Conservation (phyloP, 306 rosid genomes). For the Acacia confusa region DNA sequence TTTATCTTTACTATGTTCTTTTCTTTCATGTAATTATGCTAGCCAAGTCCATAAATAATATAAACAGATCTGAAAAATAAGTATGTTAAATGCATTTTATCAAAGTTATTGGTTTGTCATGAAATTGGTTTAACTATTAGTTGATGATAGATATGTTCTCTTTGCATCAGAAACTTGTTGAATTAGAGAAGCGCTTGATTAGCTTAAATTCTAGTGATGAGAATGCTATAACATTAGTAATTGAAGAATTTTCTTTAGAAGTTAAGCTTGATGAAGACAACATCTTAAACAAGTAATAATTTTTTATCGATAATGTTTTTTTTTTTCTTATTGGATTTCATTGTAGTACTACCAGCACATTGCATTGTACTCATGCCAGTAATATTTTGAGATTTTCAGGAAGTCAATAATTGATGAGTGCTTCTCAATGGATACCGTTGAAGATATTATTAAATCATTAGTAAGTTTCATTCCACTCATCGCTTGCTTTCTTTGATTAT, state of each 20-base stretch:
- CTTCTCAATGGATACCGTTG: conserved; percentile 76
- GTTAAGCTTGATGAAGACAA: conserved; percentile 65
- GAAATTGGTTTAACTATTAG: conserved; percentile 7
- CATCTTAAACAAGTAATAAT: conserved; percentile 73
- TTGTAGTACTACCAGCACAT: background rate
- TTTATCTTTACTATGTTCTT: conserved; percentile 16
- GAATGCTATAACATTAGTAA: conserved; percentile 67
- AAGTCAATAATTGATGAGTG: conserved; percentile 64
- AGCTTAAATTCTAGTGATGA: conserved; percentile 71
- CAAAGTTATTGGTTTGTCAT: conserved; percentile 1
- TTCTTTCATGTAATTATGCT: background rate
- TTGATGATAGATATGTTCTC: conserved; percentile 13
- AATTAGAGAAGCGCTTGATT: conserved; percentile 74
- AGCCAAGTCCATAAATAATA: background rate
- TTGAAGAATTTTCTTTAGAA: conserved; percentile 73
- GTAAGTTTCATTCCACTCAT: conserved; percentile 43
- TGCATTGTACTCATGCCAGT: background rate
- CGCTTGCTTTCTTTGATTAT: background rate
- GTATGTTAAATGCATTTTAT: background rate
- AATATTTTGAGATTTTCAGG: conserved; percentile 54
- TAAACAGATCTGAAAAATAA: background rate
- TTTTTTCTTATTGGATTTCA: conserved; percentile 18
- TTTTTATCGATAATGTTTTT: conserved; percentile 11
- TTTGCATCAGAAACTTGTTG: conserved; percentile 62
- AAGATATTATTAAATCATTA: conserved; percentile 74